Percentiles rank a stretch among this genome's conserved stretches.
Evolutionary conservation across 1,139 yeast genomes (phyloP).

Genomic region (Trichomonascaceae sp.): DNA sequence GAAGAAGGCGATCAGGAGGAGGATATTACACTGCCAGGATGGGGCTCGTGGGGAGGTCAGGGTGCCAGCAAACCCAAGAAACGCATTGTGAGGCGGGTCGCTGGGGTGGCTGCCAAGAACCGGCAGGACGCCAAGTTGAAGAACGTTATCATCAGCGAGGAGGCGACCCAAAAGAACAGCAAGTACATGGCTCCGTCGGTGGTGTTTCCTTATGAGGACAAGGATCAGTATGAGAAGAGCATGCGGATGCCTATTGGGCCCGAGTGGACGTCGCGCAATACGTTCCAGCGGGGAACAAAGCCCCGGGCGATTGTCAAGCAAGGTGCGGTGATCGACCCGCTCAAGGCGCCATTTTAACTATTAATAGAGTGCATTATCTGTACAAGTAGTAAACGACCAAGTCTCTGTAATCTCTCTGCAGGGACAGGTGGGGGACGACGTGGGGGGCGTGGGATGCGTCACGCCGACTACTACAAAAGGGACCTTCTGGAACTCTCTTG

Average conservation of each 20-base stretch:
- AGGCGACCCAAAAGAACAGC: conserved; percentile 65
- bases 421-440: too few species aligned
- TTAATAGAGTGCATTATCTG: too few species aligned
- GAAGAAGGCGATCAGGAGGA: conserved; percentile 84
- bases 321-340: conserved; percentile 83
- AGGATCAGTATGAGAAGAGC: conserved; percentile 90
- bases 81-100: conserved; percentile 45
- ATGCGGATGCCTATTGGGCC: conserved; percentile 95
- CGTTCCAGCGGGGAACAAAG: conserved; percentile 79
- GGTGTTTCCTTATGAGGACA: conserved; percentile 86
- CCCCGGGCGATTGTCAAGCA: conserved; percentile 80
- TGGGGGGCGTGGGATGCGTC: too few species aligned
- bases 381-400: too few species aligned
- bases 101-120: conserved; percentile 61
- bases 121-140: conserved; percentile 66
- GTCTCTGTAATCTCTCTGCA: too few species aligned
- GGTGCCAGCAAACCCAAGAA: conserved; percentile 33
- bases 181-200: conserved; percentile 78
- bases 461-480: too few species aligned
- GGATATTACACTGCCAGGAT: conserved; percentile 83
- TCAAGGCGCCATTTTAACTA: conserved; percentile 52
- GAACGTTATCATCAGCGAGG: conserved; percentile 83
- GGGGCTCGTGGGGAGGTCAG: conserved; percentile 43
- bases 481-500: too few species aligned
- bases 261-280: conserved; percentile 85